Conservation (phyloP, 306 rosid species). For the Astragalus membranaceus region DNA sequence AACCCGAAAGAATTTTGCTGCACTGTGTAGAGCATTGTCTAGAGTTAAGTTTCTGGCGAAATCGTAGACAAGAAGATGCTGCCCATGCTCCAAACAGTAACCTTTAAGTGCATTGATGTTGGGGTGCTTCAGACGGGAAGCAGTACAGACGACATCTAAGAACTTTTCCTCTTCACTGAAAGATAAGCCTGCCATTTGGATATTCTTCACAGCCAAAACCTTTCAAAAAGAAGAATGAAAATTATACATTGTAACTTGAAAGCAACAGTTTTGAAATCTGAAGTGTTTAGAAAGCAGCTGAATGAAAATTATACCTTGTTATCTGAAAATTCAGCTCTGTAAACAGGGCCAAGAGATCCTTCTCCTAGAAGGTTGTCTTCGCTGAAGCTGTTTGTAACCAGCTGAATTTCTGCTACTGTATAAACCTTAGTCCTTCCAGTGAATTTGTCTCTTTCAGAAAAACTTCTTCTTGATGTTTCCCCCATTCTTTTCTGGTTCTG, state of each 20-base stretch:
- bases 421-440: conserved; percentile 54
- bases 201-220: conserved; percentile 73
- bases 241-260: neutral
- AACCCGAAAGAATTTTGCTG: too few relatives aligned
- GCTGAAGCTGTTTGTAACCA: conserved; percentile 65
- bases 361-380: conserved; percentile 70
- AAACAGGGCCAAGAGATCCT: conserved; percentile 89
- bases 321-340: conserved; percentile 76
- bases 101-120: conserved; percentile 72
- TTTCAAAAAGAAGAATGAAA: conserved; percentile 15
- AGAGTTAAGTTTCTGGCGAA: conserved; percentile 63
- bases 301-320: conserved; percentile 55
- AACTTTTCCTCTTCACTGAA: conserved; percentile 76
- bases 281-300: neutral
- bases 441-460: conserved; percentile 47
- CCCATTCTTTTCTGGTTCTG: conserved; percentile 40
- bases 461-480: conserved; percentile 54
- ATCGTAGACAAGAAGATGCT: conserved; percentile 71
- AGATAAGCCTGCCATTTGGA: conserved; percentile 56
- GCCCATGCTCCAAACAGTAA: conserved; percentile 82
- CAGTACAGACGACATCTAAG: conserved; percentile 67
- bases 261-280: conserved; percentile 6
- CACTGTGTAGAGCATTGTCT: conserved; percentile 56
- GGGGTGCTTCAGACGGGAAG: conserved; percentile 74
- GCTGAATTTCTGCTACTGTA: conserved; percentile 70